Conservation (phyloP, 2,329 filamentous ascomycete species). For the Monosporascus ibericus region DNA sequence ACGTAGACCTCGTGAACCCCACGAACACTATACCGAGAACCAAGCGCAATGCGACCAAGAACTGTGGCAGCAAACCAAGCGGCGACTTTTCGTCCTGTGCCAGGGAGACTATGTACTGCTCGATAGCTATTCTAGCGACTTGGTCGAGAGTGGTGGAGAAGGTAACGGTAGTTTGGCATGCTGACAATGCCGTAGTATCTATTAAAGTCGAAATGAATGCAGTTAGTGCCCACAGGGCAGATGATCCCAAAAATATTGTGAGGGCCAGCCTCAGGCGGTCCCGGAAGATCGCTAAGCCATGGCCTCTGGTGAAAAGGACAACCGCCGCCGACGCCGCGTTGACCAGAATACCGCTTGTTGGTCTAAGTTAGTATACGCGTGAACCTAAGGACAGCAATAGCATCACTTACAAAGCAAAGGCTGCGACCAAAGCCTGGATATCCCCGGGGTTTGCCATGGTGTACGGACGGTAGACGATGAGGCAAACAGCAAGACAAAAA, state of each 20-base stretch:
- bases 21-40: slow-evolving; percentile 49
- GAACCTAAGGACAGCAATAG: background rate
- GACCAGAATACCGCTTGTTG: slow-evolving; percentile 46
- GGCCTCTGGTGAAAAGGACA: slow-evolving; percentile 38
- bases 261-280: slow-evolving; percentile 61
- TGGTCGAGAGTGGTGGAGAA: slow-evolving; percentile 53
- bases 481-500: slow-evolving; percentile 19
- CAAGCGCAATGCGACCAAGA: slow-evolving; percentile 41
- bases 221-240: slow-evolving; percentile 47
- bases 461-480: slow-evolving; percentile 19
- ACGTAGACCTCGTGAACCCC: slow-evolving; percentile 47
- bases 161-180: slow-evolving; percentile 46
- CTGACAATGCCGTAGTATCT: slow-evolving; percentile 32
- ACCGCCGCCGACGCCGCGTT: slow-evolving; percentile 44
- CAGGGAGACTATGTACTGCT: slow-evolving; percentile 50
- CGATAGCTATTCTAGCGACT: slow-evolving; percentile 44
- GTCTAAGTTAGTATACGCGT: slow-evolving; percentile 7
- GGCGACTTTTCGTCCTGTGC: slow-evolving; percentile 31
- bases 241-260: slow-evolving; percentile 45
- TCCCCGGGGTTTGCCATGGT: slow-evolving; percentile 40
- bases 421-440: slow-evolving; percentile 44
- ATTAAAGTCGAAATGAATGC: slow-evolving; percentile 46
- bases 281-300: slow-evolving; percentile 43
- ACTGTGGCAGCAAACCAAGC: slow-evolving; percentile 37
- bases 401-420: slow-evolving; percentile 47